Evolutionary conservation across 176 grass and related monocot genomes (phyloP), one percentile per base, ranked within the genome.

Genomic region (Carex parvula): DNA sequence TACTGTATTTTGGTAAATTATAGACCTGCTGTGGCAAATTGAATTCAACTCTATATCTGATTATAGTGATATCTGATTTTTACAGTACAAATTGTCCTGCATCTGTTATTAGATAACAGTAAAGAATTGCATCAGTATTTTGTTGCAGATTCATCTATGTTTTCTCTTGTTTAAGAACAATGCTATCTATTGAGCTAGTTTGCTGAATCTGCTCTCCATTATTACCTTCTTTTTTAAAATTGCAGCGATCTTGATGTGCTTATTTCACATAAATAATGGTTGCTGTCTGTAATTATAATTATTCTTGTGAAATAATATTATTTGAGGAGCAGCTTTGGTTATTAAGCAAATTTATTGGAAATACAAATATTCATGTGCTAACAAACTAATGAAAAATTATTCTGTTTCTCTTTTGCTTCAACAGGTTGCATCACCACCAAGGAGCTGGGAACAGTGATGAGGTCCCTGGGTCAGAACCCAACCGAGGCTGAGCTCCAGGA

Each of bases 341-440:
- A 29, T 29, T 29, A 29, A 53, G 54, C 8, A 79, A 17, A 22
- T 58, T 55, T 8, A 30, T 56, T 80, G 4, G 22, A 61, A 35
- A 13, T 42, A 14, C 22, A 54, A 30, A 13, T 30, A 71, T 56
- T 21, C n/a, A 79, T 58, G 6, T 56, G 6, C 22, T 79, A 7
- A 72, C 67, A 24, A 79, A 79, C 16, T 30, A 30, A 32, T 56
- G 13, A 17, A 54, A 79, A 56, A 33, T 16, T 50, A 50, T 50
- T 50, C 46, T 50, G 1, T 50, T 50, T 50, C 10, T 79, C 5
- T 35, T 56, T 29, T 59, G 13, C 30, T 33, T 33, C 11, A 12
- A 76, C 71, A 85, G 84, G 84, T 77, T 85, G 84, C 84, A 86
- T 86, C 84, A 86, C 84, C 15, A 86, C 84, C 53, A 86, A 86